Conservation (phyloP, 495 filamentous ascomycete genomes). For the Annulohypoxylon bovei region DNA sequence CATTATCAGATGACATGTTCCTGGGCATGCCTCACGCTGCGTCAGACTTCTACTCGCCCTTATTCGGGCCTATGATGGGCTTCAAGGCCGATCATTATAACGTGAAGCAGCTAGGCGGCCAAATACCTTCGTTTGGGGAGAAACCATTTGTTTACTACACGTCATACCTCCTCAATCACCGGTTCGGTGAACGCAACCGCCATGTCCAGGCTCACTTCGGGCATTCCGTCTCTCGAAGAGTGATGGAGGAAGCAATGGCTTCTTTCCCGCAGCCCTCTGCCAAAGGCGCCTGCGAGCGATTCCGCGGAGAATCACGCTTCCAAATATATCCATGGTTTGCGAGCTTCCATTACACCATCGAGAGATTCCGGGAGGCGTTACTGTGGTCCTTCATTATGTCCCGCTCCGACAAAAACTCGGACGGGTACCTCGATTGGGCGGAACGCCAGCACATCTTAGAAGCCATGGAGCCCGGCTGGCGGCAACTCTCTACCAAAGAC, state of each 20-base stretch:
- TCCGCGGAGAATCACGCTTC: slow-evolving; percentile 53
- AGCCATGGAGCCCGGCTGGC: slow-evolving; percentile 49
- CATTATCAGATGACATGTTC: slow-evolving; percentile 58
- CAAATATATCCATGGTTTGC: slow-evolving; percentile 58
- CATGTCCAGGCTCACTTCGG: slow-evolving; percentile 56
- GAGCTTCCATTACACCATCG: slow-evolving; percentile 57
- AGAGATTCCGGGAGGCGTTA: slow-evolving; percentile 54
- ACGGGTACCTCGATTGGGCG: slow-evolving; percentile 52
- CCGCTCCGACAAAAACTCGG: slow-evolving; percentile 49
- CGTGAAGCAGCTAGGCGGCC: slow-evolving; percentile 44
- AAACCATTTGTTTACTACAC: slow-evolving; percentile 58
- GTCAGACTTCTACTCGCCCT: slow-evolving; percentile 55
- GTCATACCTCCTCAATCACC: slow-evolving; percentile 55
- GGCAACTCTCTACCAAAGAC: slow-evolving; percentile 34
- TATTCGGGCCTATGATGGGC: slow-evolving; percentile 55
- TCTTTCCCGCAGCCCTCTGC: slow-evolving; percentile 54
- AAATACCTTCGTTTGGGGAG: slow-evolving; percentile 56
- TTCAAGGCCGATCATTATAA: slow-evolving; percentile 56
- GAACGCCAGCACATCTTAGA: slow-evolving; percentile 50
- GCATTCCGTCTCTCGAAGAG: slow-evolving; percentile 52
- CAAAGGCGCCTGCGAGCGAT: slow-evolving; percentile 52
- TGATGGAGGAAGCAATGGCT: slow-evolving; percentile 52
- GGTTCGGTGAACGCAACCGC: slow-evolving; percentile 56
- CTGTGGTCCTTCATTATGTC: slow-evolving; percentile 57
- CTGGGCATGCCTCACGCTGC: slow-evolving; percentile 53